Conservation (phyloP, 2,329 filamentous ascomycete species). For the Diaporthe sp. region DNA sequence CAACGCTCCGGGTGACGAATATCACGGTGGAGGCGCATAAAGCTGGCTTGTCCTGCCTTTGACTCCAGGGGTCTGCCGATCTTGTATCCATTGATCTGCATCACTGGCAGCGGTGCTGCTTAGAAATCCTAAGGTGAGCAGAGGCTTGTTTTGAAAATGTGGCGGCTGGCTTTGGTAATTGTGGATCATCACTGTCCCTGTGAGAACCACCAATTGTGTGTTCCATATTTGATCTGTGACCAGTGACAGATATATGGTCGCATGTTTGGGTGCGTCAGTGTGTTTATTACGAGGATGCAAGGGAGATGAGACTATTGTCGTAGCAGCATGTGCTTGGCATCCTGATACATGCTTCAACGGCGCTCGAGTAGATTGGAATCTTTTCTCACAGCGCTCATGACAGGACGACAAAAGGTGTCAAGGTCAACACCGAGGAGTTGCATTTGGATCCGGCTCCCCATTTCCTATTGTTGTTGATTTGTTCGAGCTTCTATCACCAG, state of each 20-base stretch:
- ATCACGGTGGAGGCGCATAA: neutral
- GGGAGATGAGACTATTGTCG: constrained; percentile 3
- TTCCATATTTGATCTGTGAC: constrained; percentile 19
- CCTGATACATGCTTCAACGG: neutral
- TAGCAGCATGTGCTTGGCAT: constrained; percentile 17
- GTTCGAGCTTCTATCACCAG: neutral
- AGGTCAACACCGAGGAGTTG: neutral
- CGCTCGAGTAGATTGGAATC: neutral
- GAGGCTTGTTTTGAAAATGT: constrained; percentile 4
- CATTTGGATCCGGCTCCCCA: neutral
- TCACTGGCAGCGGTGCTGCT: neutral
- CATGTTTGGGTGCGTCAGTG: neutral
- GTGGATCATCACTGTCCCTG: neutral
- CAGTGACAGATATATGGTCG: constrained; percentile 1
- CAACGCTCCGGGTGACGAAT: neutral
- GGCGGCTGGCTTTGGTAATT: neutral
- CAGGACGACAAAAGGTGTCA: neutral
- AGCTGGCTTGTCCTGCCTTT: no score
- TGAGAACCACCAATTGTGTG: neutral
- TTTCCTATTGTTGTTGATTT: neutral
- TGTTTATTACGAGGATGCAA: constrained; percentile 7
- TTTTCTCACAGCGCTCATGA: neutral
- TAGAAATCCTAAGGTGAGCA: neutral
- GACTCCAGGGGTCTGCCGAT: constrained; percentile 8
- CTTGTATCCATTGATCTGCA: neutral